Evolutionary conservation across 495 filamentous ascomycete species (phyloP), one percentile per base, ranked within the genome.

Genomic region (Neurospora sp.): DNA sequence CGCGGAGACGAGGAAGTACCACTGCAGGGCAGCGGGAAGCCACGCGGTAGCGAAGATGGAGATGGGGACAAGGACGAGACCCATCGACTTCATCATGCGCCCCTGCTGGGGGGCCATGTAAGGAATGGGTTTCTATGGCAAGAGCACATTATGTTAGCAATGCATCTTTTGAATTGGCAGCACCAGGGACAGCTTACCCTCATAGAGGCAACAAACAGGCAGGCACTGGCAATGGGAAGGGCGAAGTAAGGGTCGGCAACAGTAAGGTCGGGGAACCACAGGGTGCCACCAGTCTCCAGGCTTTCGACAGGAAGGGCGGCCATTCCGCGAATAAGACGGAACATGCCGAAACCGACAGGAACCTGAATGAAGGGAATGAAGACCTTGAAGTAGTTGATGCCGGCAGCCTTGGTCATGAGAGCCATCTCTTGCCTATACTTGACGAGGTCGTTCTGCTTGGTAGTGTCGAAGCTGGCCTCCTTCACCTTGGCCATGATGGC

Each of bases 201-300:
- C 39, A 92, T 80, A 70, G 89, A 84, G 11, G 82, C 69, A 72
- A 88, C 86, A 76, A 92, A 84, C 11, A 85, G 69, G 3, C 75
- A 72, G 3, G 86, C 84, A 4, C 88, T 84, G 2, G 80, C 27
- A 8, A 88, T 35, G 0, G 96, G 96, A n/a, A 98, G 79, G 42
- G 95, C 82, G 73, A 84, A 92, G 69, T 83, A 88, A 0, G 96
- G 94, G 80, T 99, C 96, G 1, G 87, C 71, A 12, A 92, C 79
- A 1, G 94, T 92, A 72, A 99, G 82, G 77, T 99, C 91, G 5
- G 81, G 81, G 75, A 98, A 88, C 96, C 96, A 98, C 14, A 87
- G 81, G 8, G 89, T 73, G 4, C 92, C 90, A 39, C 92, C 94
- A 10, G 81, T 82, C 72, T 91, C 85, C 72, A 98, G 75, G 2